These are phyloP conservation scores for Phytopythium ostracodes DNA, from an alignment of 352 stramenopile genomes.

Conservation along the genomic window DNA sequence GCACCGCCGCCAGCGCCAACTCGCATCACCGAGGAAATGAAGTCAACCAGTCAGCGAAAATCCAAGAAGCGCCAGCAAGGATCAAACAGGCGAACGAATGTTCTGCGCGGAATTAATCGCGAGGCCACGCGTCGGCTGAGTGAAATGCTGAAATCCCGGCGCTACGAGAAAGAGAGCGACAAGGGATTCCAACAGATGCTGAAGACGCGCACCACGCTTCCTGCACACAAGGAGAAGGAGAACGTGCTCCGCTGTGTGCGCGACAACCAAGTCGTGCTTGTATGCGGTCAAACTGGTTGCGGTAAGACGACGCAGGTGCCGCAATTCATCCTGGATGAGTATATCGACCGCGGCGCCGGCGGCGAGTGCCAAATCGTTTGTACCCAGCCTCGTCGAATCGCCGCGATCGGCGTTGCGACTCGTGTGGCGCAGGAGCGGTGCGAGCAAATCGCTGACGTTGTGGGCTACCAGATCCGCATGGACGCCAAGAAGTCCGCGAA, in stretches of 20 bases:
- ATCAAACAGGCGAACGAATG: constrained; percentile 10
- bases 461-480: constrained; percentile 96
- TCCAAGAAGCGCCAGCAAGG: constrained; percentile 16
- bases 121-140: constrained; percentile 41
- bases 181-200: constrained; percentile 59
- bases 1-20: constrained; percentile 7
- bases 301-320: constrained; percentile 96
- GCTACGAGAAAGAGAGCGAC: constrained; percentile 37
- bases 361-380: constrained; percentile 95
- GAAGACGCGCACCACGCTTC: constrained; percentile 42
- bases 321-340: constrained; percentile 96
- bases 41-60: constrained; percentile 14
- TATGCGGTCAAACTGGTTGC: constrained; percentile 95
- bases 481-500: constrained; percentile 87
- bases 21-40: neutral
- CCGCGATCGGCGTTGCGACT: constrained; percentile 95
- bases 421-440: constrained; percentile 94
- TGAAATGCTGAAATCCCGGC: constrained; percentile 35
- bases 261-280: constrained; percentile 88
- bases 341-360: constrained; percentile 73
- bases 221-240: constrained; percentile 50
- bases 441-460: constrained; percentile 79
- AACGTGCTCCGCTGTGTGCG: constrained; percentile 52
- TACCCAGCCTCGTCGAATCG: constrained; percentile 94
- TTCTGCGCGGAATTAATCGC: constrained; percentile 16